phyloP scores from a whole-genome alignment of 2,329 filamentous ascomycete species.

The Colletotrichum sp. region DNA sequence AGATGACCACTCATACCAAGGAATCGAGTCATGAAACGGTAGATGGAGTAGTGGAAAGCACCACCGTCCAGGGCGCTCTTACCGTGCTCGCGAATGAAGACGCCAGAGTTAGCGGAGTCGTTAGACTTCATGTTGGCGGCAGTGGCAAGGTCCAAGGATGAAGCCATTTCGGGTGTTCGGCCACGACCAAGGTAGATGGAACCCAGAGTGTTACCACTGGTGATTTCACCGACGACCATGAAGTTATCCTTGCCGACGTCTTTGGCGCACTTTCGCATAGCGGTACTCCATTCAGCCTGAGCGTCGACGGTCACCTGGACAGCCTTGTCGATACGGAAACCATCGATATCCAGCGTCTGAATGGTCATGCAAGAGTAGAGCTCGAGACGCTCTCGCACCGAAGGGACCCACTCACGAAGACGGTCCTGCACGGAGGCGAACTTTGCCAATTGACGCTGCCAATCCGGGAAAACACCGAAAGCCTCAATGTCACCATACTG shows the following conservation, averaged over 20 bases:
- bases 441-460: constrained; percentile 68
- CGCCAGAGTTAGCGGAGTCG: constrained; percentile 11
- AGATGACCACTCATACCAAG: constrained; percentile 35
- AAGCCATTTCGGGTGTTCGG: constrained; percentile 42
- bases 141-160: constrained; percentile 18
- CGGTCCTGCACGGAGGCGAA: constrained; percentile 73
- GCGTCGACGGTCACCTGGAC: constrained; percentile 68
- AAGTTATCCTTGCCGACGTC: constrained; percentile 67
- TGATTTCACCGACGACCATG: constrained; percentile 68
- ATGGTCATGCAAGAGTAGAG: constrained; percentile 70
- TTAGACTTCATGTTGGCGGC: constrained; percentile 21
- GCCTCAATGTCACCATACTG: constrained; percentile 68
- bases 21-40: constrained; percentile 34
- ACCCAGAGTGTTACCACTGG: constrained; percentile 64
- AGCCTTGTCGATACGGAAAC: constrained; percentile 71
- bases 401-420: constrained; percentile 66
- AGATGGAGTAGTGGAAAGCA: constrained; percentile 44
- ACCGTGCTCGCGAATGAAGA: constrained; percentile 62
- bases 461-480: constrained; percentile 68
- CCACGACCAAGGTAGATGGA: constrained; percentile 68
- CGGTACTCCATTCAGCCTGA: constrained; percentile 60
- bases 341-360: constrained; percentile 67
- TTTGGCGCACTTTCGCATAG: constrained; percentile 62
- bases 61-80: constrained; percentile 50
- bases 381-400: constrained; percentile 61